A percentile compares a stretch with the other conserved stretches of the same genome.
phyloP scores from a whole-genome alignment of 805 yeast species.

The Candida tallmaniae region DNA sequence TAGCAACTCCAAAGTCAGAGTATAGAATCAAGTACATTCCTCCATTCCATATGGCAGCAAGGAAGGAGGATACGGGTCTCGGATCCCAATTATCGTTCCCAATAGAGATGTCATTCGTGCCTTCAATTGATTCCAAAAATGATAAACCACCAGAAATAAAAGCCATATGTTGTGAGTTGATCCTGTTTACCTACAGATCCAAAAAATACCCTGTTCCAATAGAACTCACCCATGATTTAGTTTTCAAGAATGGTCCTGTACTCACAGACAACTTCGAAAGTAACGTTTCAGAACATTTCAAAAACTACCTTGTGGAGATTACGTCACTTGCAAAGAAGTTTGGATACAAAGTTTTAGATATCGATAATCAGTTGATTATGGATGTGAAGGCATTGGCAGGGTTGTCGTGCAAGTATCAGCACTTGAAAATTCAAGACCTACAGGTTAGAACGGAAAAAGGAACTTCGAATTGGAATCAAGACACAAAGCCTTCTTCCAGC shows the following conservation, averaged over 20 bases:
- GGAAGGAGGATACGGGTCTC: slow-evolving; percentile 2
- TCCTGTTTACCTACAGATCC: slow-evolving; percentile 30
- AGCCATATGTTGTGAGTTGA: slow-evolving; percentile 25
- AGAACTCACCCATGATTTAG: slow-evolving; percentile 32
- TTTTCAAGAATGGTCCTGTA: slow-evolving; percentile 26
- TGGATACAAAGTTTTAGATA: slow-evolving; percentile 22
- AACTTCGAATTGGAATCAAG: slow-evolving; percentile 2
- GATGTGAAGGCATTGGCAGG: slow-evolving; percentile 33
- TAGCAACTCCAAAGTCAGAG: slow-evolving; percentile 26
- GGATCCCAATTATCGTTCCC: slow-evolving; percentile 20
- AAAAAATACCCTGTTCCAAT: slow-evolving; percentile 33
- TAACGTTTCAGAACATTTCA: slow-evolving; percentile 17
- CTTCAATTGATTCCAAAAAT: slow-evolving; percentile 15
- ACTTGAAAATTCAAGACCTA: slow-evolving; percentile 18
- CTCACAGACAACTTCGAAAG: slow-evolving; percentile 26
- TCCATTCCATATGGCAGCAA: slow-evolving; percentile 16
- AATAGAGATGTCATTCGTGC: slow-evolving; percentile 23
- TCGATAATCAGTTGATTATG: slow-evolving; percentile 25
- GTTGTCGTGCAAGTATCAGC: slow-evolving; percentile 28
- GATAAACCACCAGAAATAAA: slow-evolving; percentile 23
- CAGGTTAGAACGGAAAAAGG: slow-evolving; percentile 2
- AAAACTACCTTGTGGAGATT: slow-evolving; percentile 21
- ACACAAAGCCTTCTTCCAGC: not conserved
- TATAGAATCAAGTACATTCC: slow-evolving; percentile 26
- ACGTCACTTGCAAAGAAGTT: slow-evolving; percentile 21